phyloP scores from a whole-genome alignment of 73 alveolate genomes.

The Tetrahymena elliotti region DNA sequence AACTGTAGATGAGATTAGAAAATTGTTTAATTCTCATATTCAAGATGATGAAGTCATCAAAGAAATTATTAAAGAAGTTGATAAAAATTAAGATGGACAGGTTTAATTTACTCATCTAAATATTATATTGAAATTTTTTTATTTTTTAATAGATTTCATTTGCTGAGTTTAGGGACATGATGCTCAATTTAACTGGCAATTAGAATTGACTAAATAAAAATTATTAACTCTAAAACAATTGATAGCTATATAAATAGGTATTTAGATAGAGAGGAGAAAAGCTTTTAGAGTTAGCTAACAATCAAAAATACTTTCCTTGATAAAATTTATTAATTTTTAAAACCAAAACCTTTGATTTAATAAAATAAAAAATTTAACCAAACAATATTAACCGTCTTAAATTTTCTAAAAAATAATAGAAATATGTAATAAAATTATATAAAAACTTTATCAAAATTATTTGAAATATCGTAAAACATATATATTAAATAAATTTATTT shows the following conservation, averaged over 20 bases:
- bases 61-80: slow-evolving; percentile 31
- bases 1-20: slow-evolving; percentile 10
- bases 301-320: no score
- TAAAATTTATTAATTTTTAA: no score
- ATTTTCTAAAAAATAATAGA: no score
- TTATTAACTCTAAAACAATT: not conserved
- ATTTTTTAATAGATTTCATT: not conserved
- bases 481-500: no score
- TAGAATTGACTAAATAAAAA: not conserved
- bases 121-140: not conserved
- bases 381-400: not conserved
- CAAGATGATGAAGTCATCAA: slow-evolving; percentile 11
- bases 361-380: not conserved
- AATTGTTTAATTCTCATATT: not conserved
- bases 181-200: not conserved
- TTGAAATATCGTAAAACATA: not conserved
- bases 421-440: no score
- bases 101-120: not conserved
- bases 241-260: no score
- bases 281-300: no score
- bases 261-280: no score
- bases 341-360: not conserved
- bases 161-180: slow-evolving; percentile 14
- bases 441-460: no score
- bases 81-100: slow-evolving; percentile 34